Evolutionary conservation across 2,329 filamentous ascomycete species (phyloP).

Genomic region (Pestalotiopsis sp.): DNA sequence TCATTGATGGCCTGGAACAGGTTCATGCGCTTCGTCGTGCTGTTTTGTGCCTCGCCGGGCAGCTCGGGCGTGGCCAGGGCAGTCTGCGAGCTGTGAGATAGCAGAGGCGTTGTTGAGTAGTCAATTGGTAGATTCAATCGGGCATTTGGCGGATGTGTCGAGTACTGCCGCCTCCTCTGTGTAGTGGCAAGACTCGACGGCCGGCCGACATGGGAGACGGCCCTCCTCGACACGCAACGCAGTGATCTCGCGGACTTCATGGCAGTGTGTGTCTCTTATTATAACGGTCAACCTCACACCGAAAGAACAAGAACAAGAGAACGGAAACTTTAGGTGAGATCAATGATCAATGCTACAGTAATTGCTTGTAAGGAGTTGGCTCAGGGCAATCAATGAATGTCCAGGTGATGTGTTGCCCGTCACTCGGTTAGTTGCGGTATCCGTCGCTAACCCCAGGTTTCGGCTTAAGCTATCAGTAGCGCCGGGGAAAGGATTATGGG

Average conservation of each 20-base stretch:
- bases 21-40: constrained; percentile 84
- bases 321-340: not conserved
- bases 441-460: constrained; percentile 11
- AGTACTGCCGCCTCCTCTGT: constrained; percentile 41
- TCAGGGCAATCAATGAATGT: not conserved
- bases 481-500: not conserved
- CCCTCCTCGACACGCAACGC: constrained; percentile 23
- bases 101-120: constrained; percentile 79
- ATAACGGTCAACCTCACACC: not conserved
- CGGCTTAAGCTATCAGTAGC: constrained; percentile 9
- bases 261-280: not conserved
- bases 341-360: not conserved
- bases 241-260: constrained; percentile 29
- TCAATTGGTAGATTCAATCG: constrained; percentile 85
- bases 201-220: constrained; percentile 13
- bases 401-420: constrained; percentile 7
- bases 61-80: constrained; percentile 76
- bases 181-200: not conserved
- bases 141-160: constrained; percentile 61
- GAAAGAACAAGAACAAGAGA: not conserved
- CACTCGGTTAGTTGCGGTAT: constrained; percentile 14
- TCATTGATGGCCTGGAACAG: constrained; percentile 94
- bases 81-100: constrained; percentile 77
- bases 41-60: constrained; percentile 63
- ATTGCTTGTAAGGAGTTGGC: not conserved